Percentiles rank a stretch among this genome's conserved stretches.
Evolutionary conservation across 805 yeast genomes (phyloP).

Genomic region (Groenewaldozyma salmanticensis): DNA sequence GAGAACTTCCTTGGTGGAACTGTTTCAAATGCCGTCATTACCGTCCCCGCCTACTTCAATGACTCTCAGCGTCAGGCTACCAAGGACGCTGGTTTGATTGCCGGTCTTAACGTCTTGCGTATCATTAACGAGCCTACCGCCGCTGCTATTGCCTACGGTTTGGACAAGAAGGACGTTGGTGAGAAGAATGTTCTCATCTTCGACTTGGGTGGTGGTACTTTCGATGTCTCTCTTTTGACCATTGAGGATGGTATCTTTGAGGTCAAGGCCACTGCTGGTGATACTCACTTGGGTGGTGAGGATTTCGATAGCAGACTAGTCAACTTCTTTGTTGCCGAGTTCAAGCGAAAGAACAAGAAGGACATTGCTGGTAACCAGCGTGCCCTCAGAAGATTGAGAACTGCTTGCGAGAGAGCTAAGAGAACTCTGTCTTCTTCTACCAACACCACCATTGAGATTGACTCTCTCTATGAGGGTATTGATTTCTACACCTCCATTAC

Average conservation of each 20-base stretch:
- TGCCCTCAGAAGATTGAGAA: conserved; percentile 96
- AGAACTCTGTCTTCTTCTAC: conserved; percentile 95
- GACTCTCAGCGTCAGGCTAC: conserved; percentile 94
- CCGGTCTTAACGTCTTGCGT: conserved; percentile 80
- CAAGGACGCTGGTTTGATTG: conserved; percentile 86
- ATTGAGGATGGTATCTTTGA: conserved; percentile 90
- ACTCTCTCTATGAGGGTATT: conserved; percentile 87
- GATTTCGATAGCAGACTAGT: conserved; percentile 96
- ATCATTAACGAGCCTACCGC: conserved; percentile 94
- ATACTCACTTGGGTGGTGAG: conserved; percentile 96
- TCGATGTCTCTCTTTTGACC: conserved; percentile 79
- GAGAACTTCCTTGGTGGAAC: conserved; percentile 79
- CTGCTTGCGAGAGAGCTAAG: conserved; percentile 99
- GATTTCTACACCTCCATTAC: conserved; percentile 95
- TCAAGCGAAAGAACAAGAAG: conserved; percentile 97
- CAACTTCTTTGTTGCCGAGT: conserved; percentile 85
- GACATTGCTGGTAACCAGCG: conserved; percentile 89
- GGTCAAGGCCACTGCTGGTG: conserved; percentile 92
- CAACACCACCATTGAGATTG: conserved; percentile 91
- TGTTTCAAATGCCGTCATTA: conserved; percentile 83
- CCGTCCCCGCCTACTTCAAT: conserved; percentile 89
- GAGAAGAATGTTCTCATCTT: conserved; percentile 88
- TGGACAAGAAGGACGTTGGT: conserved; percentile 60
- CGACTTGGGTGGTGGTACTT: conserved; percentile 97
- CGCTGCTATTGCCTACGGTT: conserved; percentile 95